A percentile compares a stretch with the other conserved stretches of the same genome.
These are phyloP conservation scores for Neopestalotiopsis rosae DNA, from an alignment of 2,329 filamentous ascomycete species.

Conservation along the genomic window DNA sequence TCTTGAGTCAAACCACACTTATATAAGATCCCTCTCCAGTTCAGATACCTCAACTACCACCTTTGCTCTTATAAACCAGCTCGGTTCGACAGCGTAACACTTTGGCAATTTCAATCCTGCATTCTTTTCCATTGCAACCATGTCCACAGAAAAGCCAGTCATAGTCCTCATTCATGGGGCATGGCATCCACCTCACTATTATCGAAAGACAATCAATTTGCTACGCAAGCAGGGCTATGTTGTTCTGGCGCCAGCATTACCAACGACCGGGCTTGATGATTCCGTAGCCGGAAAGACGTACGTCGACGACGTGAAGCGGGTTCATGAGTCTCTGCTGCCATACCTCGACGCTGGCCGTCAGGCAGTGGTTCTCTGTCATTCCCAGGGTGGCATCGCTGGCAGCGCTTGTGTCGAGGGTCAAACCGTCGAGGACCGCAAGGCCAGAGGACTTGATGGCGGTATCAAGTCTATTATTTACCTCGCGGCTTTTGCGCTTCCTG, in stretches of 20 bases:
- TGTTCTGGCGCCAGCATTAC: constrained; percentile 22
- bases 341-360: constrained; percentile 28
- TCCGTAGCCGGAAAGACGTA: constrained; percentile 29
- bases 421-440: constrained; percentile 31
- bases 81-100: too few species aligned
- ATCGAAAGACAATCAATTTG: constrained; percentile 26
- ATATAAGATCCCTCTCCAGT: too few species aligned
- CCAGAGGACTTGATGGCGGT: constrained; percentile 32
- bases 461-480: constrained; percentile 35
- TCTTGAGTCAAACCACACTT: too few species aligned
- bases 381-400: constrained; percentile 36
- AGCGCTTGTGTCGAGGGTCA: constrained; percentile 32
- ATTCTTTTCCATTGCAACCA: neutral
- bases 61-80: too few species aligned
- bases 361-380: constrained; percentile 31
- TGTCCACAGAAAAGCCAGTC: constrained; percentile 21
- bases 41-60: too few species aligned
- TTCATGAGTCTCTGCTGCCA: constrained; percentile 26
- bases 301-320: constrained; percentile 28
- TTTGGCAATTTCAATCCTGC: neutral
- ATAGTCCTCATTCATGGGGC: constrained; percentile 30
- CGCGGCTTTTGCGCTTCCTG: constrained; percentile 31
- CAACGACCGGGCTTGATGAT: constrained; percentile 27
- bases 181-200: constrained; percentile 27
- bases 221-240: constrained; percentile 27